Evolutionary conservation across 371 early-diverging fungal species (phyloP), one percentile per base, ranked within the genome.

Genomic region (Lichtheimia corymbifera): DNA sequence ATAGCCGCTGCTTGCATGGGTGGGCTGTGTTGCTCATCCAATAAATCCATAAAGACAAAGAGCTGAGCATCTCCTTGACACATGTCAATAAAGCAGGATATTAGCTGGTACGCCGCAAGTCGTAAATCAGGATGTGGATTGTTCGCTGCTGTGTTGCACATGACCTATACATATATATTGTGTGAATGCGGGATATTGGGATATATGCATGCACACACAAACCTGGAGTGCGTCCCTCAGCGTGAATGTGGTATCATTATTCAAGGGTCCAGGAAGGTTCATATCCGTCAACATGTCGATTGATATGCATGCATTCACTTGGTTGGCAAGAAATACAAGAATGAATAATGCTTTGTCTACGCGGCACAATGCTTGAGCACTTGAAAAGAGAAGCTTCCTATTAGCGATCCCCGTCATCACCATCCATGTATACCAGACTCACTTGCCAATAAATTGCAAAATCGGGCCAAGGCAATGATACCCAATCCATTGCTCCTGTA

Each of bases 1-100:
- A 70, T 64, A 25, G 74, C 54, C 13, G 74, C 71, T 28, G 65
- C 64, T 28, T 53, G 61, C 68, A 74, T 71, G 1, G 71, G 35
- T 11, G 63, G 58, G 24, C 62, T 65, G 15, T 70, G 68, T 22
- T 67, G 64, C 9, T 53, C 50, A 4, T 60, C 55, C 15, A 71
- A 49, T 5, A 74, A 53, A 45, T 70, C 66, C 7, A 54, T n/a
- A 12, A 74, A 55, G 14, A 71, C 53, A 45, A 65, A 43, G 17
- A 67, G 20, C 47, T 55, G 51, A 9, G 67, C 64, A 47, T 74
- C 71, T 9, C 58, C 60, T 20, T 44, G 47, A 50, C 71, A 71
- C 30, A 63, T 40, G 24, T 55, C 50, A 20, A 74, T 56, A 30
- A 71, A 44, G 12, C 62, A 57, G 6, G 62, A 54, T 6, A 74